Conservation (phyloP, 805 yeast genomes). For the Debaryomyces hansenii region DNA sequence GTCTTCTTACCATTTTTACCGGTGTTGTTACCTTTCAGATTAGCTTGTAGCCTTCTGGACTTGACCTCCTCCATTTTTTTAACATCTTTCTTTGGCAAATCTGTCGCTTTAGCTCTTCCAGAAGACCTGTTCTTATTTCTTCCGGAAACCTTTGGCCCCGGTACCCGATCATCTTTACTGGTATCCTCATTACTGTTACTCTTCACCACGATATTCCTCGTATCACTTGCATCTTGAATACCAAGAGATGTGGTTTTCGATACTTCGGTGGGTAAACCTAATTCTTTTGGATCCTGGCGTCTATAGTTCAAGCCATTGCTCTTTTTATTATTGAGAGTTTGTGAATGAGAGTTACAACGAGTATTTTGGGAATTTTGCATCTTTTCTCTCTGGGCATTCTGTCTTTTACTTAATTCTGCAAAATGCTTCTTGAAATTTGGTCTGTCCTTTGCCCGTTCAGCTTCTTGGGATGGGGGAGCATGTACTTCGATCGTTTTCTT, state of each 20-base stretch:
- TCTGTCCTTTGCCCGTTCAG: slow-evolving; percentile 18
- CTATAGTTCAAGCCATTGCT: too few relatives aligned
- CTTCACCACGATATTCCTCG: too few relatives aligned
- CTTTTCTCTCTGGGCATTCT: slow-evolving; percentile 16
- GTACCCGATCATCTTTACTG: too few relatives aligned
- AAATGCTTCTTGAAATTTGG: slow-evolving; percentile 35
- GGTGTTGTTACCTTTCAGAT: neutral
- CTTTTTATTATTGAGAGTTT: neutral
- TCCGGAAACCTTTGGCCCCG: too few relatives aligned
- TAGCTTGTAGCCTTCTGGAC: neutral
- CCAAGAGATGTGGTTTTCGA: too few relatives aligned
- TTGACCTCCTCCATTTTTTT: neutral
- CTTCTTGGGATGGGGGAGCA: neutral
- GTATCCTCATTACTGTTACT: too few relatives aligned
- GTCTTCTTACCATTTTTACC: neutral
- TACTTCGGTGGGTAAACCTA: too few relatives aligned
- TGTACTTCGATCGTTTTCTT: neutral
- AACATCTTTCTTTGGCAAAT: neutral
- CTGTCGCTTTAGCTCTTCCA: neutral
- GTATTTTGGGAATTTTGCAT: slow-evolving; percentile 1
- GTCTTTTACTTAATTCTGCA: slow-evolving; percentile 24
- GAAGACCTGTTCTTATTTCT: neutral
- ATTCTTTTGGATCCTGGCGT: too few relatives aligned
- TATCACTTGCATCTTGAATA: too few relatives aligned
- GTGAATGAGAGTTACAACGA: neutral